Conservation (phyloP, 208 protist genomes). For the Crithidia fasciculata region DNA sequence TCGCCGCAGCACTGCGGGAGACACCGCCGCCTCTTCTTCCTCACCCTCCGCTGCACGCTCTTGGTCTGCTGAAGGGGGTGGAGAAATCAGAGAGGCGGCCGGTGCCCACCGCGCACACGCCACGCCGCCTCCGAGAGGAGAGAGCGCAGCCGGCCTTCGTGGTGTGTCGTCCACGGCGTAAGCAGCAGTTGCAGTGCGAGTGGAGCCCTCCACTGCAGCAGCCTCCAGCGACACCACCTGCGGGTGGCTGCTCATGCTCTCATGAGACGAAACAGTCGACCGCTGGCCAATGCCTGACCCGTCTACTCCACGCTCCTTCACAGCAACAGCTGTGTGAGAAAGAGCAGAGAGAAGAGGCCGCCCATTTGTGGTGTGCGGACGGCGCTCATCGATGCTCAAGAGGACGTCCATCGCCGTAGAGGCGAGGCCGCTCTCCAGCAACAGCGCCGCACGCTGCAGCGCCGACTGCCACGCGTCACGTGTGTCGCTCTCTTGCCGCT, state of each 20-base stretch:
- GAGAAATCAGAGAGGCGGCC: background rate
- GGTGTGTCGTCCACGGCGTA: constrained; percentile 5
- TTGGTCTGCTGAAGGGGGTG: no score
- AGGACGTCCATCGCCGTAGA: constrained; percentile 43
- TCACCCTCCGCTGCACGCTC: background rate
- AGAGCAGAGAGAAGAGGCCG: no score
- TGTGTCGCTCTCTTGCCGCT: background rate
- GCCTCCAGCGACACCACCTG: no score
- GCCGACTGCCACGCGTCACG: constrained; percentile 28
- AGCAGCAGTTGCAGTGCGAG: no score
- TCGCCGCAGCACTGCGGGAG: constrained; percentile 1
- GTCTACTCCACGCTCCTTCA: background rate
- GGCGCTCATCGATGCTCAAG: no score
- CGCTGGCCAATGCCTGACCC: no score
- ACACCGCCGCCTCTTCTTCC: background rate
- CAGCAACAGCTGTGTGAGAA: no score
- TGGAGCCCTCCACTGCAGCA: no score
- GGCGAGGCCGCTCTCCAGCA: constrained; percentile 32
- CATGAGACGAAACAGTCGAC: no score
- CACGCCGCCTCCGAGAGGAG: constrained; percentile 58
- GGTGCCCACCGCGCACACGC: constrained; percentile 48
- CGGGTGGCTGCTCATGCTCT: no score
- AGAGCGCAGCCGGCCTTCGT: constrained; percentile 31
- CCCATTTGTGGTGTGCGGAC: no score
- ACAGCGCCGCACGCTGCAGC: constrained; percentile 29